Conservation (phyloP, 495 filamentous ascomycete genomes). For the Choiromyces venosus region DNA sequence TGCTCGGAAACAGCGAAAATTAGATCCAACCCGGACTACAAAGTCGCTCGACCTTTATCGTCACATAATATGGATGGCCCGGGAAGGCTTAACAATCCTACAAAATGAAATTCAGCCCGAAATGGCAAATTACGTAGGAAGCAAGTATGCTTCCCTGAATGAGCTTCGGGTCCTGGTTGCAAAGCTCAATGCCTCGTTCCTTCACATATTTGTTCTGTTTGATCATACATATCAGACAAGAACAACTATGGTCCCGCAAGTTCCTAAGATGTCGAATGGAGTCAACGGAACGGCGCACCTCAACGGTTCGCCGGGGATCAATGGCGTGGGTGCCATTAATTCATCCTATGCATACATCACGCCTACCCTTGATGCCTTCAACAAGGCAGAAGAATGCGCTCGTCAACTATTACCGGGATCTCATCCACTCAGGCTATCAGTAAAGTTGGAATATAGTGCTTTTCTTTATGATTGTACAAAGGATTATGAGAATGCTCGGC, state of each 20-base stretch:
- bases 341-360: slow-evolving; percentile 58
- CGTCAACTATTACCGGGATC: slow-evolving; percentile 72
- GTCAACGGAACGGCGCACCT: neutral
- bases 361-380: slow-evolving; percentile 72
- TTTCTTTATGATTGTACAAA: slow-evolving; percentile 92
- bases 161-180: slow-evolving; percentile 81
- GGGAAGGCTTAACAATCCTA: slow-evolving; percentile 80
- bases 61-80: slow-evolving; percentile 91
- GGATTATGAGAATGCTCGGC: slow-evolving; percentile 65
- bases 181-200: slow-evolving; percentile 89
- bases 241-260: slow-evolving; percentile 44
- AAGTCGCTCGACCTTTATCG: slow-evolving; percentile 79
- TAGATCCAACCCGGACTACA: slow-evolving; percentile 71
- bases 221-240: slow-evolving; percentile 57
- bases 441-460: slow-evolving; percentile 89
- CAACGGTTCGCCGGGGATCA: slow-evolving; percentile 13
- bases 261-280: slow-evolving; percentile 47
- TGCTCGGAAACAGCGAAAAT: slow-evolving; percentile 74
- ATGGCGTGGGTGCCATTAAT: slow-evolving; percentile 49
- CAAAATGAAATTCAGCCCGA: slow-evolving; percentile 81
- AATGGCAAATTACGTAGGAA: slow-evolving; percentile 55
- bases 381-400: slow-evolving; percentile 67
- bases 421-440: slow-evolving; percentile 80
- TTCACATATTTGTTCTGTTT: slow-evolving; percentile 94
- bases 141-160: slow-evolving; percentile 34